Base-by-base conservation (phyloP, 2,329 filamentous ascomycete genomes). In the Ophiostoma quercus region DNA sequence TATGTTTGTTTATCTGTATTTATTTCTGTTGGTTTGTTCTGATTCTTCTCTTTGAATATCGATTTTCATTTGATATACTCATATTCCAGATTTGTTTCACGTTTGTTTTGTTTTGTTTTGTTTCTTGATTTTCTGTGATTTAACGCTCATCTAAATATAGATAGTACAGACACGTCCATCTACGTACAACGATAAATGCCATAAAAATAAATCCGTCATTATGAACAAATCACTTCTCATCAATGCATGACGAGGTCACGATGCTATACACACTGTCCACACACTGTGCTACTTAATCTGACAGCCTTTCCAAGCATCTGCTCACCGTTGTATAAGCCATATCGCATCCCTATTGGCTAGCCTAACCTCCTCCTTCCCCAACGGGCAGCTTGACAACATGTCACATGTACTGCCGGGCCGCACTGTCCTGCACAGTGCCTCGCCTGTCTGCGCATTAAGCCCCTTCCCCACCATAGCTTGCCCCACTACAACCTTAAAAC, bases 401-500 rank as follows among this genome's bases (percentile, higher is more conserved):
- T 70, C 69, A 70, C 67, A 68, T 68, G 66, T 22, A 41, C 54
- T 19, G 29, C 29, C 34, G 34, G 51, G 62, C 32, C 66, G 39
- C 41, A 54, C 63, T 43, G 19, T 65, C 32, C 12, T 62, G 62
- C 66, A 54, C 65, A 32, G 51, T 67, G 54, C 63, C 32, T 37
- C 14, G 14, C 19, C n/a, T 37, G 32, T 63, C 60, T 19, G 4
- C 62, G 34, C 62, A 68, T 60, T 41, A 19, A 22, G 29, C 37
- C 67, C 34, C 25, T 68, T 66, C 70, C n/a, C 70, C 70, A 71
- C 63, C 34, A 47, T 34, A 72, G 67, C 67, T 70, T 70, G 69
- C 71, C 69, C 71, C 71, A 67, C 71, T 69, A 69, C 19, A 68
- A 69, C 37, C 71, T 69, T 70, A 71, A 71, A 69, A 43, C 70